Base-by-base conservation (phyloP, 2,329 filamentous ascomycete species). In the Rutstroemia sp. region DNA sequence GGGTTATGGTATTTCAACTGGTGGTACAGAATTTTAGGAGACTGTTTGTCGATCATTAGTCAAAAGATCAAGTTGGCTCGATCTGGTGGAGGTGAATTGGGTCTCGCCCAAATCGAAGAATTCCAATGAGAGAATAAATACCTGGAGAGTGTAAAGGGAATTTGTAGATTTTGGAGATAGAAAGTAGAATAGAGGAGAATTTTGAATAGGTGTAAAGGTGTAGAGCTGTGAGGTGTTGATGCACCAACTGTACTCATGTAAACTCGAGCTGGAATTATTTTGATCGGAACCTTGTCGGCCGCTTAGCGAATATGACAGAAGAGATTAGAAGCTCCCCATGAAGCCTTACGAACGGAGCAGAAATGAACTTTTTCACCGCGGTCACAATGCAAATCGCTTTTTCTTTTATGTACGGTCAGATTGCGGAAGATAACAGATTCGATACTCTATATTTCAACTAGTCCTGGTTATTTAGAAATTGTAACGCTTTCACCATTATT, bases 1-100 rank as follows among this genome's bases (percentile, higher is more conserved):
- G 87, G 30, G 12, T 14, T 34, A 12, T 34, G 30, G 12, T 14
- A 34, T 34, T 34, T 10, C 30, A 34, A 34, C 10, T 34, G 67
- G 56, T 51, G 47, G 48, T 27, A 48, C 44, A 48, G n/a, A 53
- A 37, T 12, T 54, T 50, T 30, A 25, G 37, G 23, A 55, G 12
- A 3, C 12, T 34, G 38, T 17, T 6, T 17, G 46, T 21, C 48
- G 48, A 23, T 17, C 12, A 23, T 34, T 23, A 44, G 21, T 34
- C 9, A 37, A 38, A 45, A 25, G 30, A 10, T 34, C 30, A 34
- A 12, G 30, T 34, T 34, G 30, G 30, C 30, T 34, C 30, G 9
- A 34, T 34, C 10, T 34, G 30, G 12, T 34, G 30, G 4, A 12
- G 30, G 30, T 14, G 9, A 34, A 34, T 34, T 10, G 30, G 30